These are phyloP conservation scores for Ormosia emarginata DNA, from an alignment of 306 rosid genomes.

Conservation along the genomic window DNA sequence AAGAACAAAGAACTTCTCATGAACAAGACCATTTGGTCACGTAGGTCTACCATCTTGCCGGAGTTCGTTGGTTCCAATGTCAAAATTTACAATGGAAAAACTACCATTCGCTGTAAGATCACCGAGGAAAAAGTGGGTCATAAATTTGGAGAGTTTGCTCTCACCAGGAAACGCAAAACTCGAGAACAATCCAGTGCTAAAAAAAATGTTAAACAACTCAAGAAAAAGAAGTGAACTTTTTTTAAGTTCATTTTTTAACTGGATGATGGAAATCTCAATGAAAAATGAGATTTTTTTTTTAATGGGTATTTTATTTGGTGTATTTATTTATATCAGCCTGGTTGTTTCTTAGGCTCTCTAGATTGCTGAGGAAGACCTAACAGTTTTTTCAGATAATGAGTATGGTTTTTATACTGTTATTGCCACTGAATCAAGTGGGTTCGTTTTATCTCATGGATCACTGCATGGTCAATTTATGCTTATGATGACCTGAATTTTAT, in stretches of 20 bases:
- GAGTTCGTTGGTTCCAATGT: conserved; percentile 33
- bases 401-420: not conserved
- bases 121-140: conserved; percentile 43
- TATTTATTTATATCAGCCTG: not conserved
- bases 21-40: conserved; percentile 37
- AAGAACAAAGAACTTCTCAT: conserved; percentile 27
- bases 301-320: not conserved
- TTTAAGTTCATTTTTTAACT: not conserved
- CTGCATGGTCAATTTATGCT: not conserved
- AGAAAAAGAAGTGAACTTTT: conserved; percentile 36
- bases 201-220: conserved; percentile 25
- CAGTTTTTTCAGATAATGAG: not conserved
- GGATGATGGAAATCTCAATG: not conserved
- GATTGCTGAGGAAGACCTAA: not conserved
- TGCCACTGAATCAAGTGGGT: not conserved
- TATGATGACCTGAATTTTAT: not conserved
- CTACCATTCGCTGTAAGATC: conserved; percentile 33
- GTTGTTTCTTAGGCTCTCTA: conserved; percentile 8
- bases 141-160: conserved; percentile 42
- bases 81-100: conserved; percentile 43
- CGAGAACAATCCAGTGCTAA: conserved; percentile 33
- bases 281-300: not conserved
- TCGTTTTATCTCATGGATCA: not conserved
- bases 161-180: conserved; percentile 38
- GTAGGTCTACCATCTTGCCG: conserved; percentile 38